Conservation (phyloP, 1,139 yeast species). For the Pichia sp. region DNA sequence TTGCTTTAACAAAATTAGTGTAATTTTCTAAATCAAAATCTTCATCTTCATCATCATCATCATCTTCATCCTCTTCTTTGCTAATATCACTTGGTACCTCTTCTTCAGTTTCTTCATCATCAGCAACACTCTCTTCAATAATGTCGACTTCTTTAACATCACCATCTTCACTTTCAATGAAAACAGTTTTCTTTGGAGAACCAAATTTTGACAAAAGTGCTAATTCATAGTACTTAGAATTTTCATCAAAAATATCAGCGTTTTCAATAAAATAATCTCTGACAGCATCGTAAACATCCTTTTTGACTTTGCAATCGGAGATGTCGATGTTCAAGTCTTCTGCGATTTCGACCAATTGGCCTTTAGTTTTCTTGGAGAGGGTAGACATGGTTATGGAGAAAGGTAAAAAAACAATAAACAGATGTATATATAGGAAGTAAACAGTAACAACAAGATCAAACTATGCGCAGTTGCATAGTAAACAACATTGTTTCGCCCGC, state of each 20-base stretch:
- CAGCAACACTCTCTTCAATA: constrained; percentile 5
- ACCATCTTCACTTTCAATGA: constrained; percentile 10
- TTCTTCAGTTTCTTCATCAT: constrained; percentile 13
- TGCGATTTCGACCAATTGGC: constrained; percentile 28
- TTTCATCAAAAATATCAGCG: constrained; percentile 17
- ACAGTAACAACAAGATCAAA: background rate
- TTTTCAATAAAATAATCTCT: constrained; percentile 19
- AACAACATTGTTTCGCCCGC: background rate
- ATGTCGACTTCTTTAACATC: constrained; percentile 10
- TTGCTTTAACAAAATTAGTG: constrained; percentile 10
- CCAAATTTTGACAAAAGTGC: constrained; percentile 18
- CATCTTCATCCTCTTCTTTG: constrained; percentile 22
- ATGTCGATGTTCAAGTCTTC: constrained; percentile 24
- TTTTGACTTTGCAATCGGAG: constrained; percentile 23
- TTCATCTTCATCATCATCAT: constrained; percentile 23
- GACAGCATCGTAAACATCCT: constrained; percentile 23
- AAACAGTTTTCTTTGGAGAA: constrained; percentile 12
- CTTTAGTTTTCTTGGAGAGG: constrained; percentile 28
- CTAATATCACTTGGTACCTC: constrained; percentile 12
- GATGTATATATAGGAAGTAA: background rate
- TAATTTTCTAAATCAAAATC: constrained; percentile 13
- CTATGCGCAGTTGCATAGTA: background rate
- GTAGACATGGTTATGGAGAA: constrained; percentile 16
- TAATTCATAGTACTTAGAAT: constrained; percentile 24
- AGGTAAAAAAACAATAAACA: background rate